These are phyloP conservation scores for Discostella pseudostelligera DNA, from an alignment of 108 stramenopile genomes.

Conservation along the genomic window DNA sequence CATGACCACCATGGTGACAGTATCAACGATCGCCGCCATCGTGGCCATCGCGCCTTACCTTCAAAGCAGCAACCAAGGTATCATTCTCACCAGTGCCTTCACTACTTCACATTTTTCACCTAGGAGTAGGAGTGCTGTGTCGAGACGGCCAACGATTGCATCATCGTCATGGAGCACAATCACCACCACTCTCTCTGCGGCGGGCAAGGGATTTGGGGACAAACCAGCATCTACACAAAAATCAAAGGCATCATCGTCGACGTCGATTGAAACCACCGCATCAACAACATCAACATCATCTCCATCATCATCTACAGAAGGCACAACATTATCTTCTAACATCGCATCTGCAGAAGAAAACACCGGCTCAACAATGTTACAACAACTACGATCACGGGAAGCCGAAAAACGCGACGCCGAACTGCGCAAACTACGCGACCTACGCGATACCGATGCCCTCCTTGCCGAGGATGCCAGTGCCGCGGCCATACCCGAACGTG, in stretches of 20 bases:
- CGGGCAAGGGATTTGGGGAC: slow-evolving; percentile 43
- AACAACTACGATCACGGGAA: slow-evolving; percentile 60
- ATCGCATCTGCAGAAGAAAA: slow-evolving; percentile 16
- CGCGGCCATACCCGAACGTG: slow-evolving; percentile 82
- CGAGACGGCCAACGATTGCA: not conserved
- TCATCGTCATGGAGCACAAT: not conserved
- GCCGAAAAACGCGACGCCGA: slow-evolving; percentile 74
- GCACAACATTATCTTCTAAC: not conserved
- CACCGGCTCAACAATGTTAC: slow-evolving; percentile 51
- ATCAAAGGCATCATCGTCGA: not conserved
- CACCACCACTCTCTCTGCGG: slow-evolving; percentile 8
- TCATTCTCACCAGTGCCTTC: slow-evolving; percentile 15
- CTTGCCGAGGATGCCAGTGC: slow-evolving; percentile 54
- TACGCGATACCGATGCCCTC: slow-evolving; percentile 50
- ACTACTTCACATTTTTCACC: slow-evolving; percentile 11
- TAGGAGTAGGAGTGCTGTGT: not conserved
- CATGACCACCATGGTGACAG: no score
- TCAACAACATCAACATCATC: not conserved
- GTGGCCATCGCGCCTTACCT: slow-evolving; percentile 12
- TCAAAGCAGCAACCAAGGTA: not conserved
- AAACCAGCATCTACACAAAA: slow-evolving; percentile 19
- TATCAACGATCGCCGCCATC: slow-evolving; percentile 8
- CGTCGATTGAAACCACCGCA: not conserved
- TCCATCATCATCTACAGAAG: slow-evolving; percentile 5
- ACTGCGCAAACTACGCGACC: slow-evolving; percentile 55